A percentile compares a stretch with the other conserved stretches of the same genome.
Evolutionary conservation across 2,329 filamentous ascomycete genomes (phyloP).

Genomic region (Colletotrichum sp.): DNA sequence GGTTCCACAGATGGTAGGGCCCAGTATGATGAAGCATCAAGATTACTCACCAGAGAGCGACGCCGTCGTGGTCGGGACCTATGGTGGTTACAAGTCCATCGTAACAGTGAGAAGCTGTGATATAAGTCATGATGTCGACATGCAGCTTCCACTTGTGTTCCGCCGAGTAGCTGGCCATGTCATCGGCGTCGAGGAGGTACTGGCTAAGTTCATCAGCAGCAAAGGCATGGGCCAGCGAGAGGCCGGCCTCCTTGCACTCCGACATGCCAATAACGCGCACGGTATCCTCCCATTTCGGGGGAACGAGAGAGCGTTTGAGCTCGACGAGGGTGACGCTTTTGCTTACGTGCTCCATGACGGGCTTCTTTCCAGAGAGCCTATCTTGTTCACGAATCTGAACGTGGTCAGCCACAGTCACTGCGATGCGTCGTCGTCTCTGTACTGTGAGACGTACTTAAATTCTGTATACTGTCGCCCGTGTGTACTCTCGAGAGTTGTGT

Average conservation of each 20-base stretch:
- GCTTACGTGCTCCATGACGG: conserved; percentile 36
- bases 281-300: conserved; percentile 55
- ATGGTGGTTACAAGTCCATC: conserved; percentile 77
- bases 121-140: conserved; percentile 77
- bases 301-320: conserved; percentile 51
- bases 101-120: conserved; percentile 76
- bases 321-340: conserved; percentile 21
- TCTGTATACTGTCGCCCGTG: conserved; percentile 61
- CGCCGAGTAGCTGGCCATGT: conserved; percentile 65
- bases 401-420: neutral
- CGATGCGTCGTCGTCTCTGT: neutral
- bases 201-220: conserved; percentile 74
- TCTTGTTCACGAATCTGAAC: conserved; percentile 19
- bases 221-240: conserved; percentile 79
- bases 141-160: conserved; percentile 79
- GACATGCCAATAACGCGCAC: conserved; percentile 68
- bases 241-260: conserved; percentile 75
- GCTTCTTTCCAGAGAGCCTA: conserved; percentile 6
- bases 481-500: conserved; percentile 59
- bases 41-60: conserved; percentile 75
- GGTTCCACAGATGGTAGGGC: neutral
- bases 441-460: conserved; percentile 46
- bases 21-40: neutral
- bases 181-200: conserved; percentile 77
- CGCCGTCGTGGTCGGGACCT: conserved; percentile 77